These are phyloP conservation scores for Boechera divaricarpa DNA, from an alignment of 345 rosid genomes.

Conservation along the genomic window DNA sequence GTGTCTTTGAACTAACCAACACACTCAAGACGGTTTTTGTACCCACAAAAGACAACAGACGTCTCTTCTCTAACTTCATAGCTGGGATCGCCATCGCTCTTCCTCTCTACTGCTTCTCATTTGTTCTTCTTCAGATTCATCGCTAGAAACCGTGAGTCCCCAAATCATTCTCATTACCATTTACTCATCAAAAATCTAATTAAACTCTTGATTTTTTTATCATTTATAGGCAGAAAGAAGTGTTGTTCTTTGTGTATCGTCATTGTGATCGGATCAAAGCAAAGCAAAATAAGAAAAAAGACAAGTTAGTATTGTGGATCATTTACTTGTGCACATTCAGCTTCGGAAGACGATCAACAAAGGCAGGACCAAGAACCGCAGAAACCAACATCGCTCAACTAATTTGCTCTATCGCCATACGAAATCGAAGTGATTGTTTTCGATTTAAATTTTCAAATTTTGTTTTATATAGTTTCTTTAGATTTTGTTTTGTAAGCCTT, in stretches of 20 bases:
- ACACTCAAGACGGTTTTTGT: constrained; percentile 71
- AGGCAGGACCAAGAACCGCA: constrained; percentile 11
- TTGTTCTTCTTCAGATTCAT: constrained; percentile 82
- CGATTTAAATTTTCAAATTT: neutral
- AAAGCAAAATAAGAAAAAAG: neutral
- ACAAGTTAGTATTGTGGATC: constrained; percentile 14
- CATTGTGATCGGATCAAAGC: neutral
- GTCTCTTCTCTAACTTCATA: constrained; percentile 63
- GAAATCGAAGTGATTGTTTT: constrained; percentile 7
- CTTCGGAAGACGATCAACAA: constrained; percentile 16
- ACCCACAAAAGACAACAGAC: constrained; percentile 75
- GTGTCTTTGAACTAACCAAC: constrained; percentile 83
- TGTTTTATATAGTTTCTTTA: constrained; percentile 17
- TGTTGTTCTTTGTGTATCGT: constrained; percentile 19
- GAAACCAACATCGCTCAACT: neutral
- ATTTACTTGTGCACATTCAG: constrained; percentile 20
- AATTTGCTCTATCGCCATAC: constrained; percentile 7
- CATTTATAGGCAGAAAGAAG: constrained; percentile 18
- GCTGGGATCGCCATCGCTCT: constrained; percentile 69
- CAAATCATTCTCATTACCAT: constrained; percentile 21
- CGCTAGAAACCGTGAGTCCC: constrained; percentile 60
- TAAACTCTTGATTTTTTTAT: neutral
- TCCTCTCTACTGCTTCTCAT: constrained; percentile 63
- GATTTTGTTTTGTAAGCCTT: constrained; percentile 28
- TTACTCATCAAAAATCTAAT: neutral